A percentile compares a stretch with the other conserved stretches of the same genome.
Evolutionary conservation across 495 filamentous ascomycete species (phyloP).

Genomic region (Penicillium robsamsonii): DNA sequence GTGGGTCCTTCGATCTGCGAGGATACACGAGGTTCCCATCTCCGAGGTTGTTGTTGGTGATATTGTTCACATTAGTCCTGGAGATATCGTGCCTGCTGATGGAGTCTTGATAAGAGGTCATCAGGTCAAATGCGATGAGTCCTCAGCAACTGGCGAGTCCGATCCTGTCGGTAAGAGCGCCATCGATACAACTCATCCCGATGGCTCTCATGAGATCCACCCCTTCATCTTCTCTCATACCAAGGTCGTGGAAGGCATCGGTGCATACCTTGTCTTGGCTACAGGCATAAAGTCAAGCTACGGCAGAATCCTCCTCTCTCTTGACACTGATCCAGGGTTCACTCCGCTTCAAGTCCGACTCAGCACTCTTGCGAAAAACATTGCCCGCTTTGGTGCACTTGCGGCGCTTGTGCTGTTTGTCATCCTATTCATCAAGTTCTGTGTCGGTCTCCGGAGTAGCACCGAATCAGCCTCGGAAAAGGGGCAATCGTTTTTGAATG

Average conservation of each 20-base stretch:
- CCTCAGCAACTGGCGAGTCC: constrained; percentile 72
- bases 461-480: constrained; percentile 59
- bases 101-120: constrained; percentile 66
- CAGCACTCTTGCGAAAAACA: constrained; percentile 74
- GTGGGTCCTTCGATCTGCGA: constrained; percentile 67
- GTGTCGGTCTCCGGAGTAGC: constrained; percentile 57
- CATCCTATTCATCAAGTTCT: constrained; percentile 77
- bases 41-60: constrained; percentile 75
- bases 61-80: constrained; percentile 70
- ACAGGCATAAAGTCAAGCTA: constrained; percentile 78
- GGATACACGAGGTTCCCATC: constrained; percentile 63
- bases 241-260: constrained; percentile 79
- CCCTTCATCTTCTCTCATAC: constrained; percentile 76
- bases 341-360: constrained; percentile 84
- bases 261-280: constrained; percentile 74
- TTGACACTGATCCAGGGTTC: constrained; percentile 73
- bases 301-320: constrained; percentile 83
- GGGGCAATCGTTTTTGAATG: constrained; percentile 44
- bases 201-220: constrained; percentile 36
- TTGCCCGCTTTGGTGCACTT: constrained; percentile 74
- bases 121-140: constrained; percentile 68
- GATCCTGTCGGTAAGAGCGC: constrained; percentile 61
- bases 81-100: constrained; percentile 73
- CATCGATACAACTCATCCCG: constrained; percentile 47
- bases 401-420: constrained; percentile 77